A percentile compares a stretch with the other conserved stretches of the same genome.
Evolutionary conservation across 805 yeast species (phyloP).

Genomic region (Jamesozyma piceae): DNA sequence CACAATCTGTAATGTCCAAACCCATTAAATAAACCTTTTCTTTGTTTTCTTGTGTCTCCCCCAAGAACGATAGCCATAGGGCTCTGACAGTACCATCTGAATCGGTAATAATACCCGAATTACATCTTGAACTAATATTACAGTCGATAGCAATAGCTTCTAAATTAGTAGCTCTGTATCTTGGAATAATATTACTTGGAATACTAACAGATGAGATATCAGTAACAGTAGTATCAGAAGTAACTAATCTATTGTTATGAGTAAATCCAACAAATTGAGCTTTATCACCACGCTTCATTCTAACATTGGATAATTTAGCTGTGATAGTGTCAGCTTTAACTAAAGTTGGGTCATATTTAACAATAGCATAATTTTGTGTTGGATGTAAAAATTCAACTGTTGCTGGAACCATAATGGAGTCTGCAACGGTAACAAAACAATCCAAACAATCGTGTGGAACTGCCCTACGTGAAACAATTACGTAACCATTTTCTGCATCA

Average conservation of each 20-base stretch:
- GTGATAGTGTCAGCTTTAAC: constrained; percentile 63
- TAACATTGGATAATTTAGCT: constrained; percentile 48
- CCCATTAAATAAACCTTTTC: constrained; percentile 68
- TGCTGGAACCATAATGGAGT: constrained; percentile 72
- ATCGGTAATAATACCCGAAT: constrained; percentile 71
- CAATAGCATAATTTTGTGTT: constrained; percentile 71
- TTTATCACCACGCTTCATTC: constrained; percentile 66
- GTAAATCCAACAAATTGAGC: constrained; percentile 76
- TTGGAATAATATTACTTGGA: constrained; percentile 62
- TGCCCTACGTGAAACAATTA: constrained; percentile 63
- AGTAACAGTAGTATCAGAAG: constrained; percentile 67
- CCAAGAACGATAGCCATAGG: constrained; percentile 75
- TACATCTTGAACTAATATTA: constrained; percentile 60
- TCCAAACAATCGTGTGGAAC: constrained; percentile 77
- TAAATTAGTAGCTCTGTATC: constrained; percentile 76
- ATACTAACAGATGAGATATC: constrained; percentile 67
- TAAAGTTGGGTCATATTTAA: constrained; percentile 70
- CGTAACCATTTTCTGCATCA: constrained; percentile 72
- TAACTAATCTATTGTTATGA: constrained; percentile 54
- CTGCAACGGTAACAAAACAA: constrained; percentile 71
- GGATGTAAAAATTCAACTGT: constrained; percentile 80
- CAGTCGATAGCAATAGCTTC: constrained; percentile 73
- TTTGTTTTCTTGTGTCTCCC: constrained; percentile 54
- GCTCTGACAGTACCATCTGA: constrained; percentile 73
- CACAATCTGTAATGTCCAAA: constrained; percentile 60